These are phyloP conservation scores for Ascochyta koolunga DNA, from an alignment of 2,329 filamentous ascomycete genomes.

Conservation along the genomic window DNA sequence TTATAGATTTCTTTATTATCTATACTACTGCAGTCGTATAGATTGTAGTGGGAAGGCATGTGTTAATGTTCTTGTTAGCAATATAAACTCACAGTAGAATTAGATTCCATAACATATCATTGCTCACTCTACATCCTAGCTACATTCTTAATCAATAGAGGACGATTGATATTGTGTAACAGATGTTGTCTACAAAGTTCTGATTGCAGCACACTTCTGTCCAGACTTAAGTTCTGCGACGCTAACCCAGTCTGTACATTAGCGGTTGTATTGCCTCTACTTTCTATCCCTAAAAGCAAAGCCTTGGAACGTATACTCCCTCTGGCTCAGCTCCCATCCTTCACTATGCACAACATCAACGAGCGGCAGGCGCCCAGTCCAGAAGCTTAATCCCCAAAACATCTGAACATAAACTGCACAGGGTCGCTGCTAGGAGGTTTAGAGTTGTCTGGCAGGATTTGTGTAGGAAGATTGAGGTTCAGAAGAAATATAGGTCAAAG, in stretches of 20 bases:
- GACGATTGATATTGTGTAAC: too few relatives aligned
- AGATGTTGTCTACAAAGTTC: too few relatives aligned
- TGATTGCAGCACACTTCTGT: neutral
- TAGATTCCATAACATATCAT: neutral
- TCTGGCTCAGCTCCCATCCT: neutral
- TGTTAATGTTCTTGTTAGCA: neutral
- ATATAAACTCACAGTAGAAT: neutral
- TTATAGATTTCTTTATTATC: slow-evolving; percentile 2
- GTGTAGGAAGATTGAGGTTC: neutral
- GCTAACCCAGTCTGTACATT: neutral
- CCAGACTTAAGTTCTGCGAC: neutral
- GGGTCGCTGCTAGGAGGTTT: neutral
- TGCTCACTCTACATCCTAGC: too few relatives aligned
- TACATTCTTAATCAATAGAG: too few relatives aligned
- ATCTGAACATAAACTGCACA: neutral
- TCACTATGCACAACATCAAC: neutral
- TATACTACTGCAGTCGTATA: neutral
- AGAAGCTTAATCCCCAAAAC: neutral
- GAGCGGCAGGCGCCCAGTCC: neutral
- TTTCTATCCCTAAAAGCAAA: neutral
- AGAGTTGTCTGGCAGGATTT: neutral
- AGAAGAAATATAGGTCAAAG: neutral
- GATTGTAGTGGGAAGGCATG: neutral
- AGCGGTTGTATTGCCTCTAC: neutral
- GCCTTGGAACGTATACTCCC: neutral